Base-by-base conservation (phyloP, 495 filamentous ascomycete genomes). In the Daldinia decipiens region DNA sequence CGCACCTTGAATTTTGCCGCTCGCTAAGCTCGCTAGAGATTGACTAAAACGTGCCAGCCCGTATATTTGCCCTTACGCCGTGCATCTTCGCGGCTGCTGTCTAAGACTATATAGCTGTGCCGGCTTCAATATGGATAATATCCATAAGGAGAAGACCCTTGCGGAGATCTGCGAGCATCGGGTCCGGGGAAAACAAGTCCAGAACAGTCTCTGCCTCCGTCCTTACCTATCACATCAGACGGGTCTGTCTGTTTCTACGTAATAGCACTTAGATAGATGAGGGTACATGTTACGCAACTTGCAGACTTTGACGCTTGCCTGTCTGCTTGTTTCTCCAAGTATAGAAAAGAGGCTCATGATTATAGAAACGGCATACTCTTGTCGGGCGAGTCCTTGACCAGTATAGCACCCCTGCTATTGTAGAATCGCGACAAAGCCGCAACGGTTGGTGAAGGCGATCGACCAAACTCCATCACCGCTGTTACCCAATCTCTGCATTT, bases 81-180 rank as follows among this genome's bases (percentile, higher is more conserved):
- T 61, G 31, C 40, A 52, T 56, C 21, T 61, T 64, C 29, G 29
- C 62, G 68, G 51, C 43, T 70, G 32, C 56, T 53, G 19, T 58
- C 36, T 17, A n/a, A 56, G 45, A 56, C 31, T 43, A 45, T 43
- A 43, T 1, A 5, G 7, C 36, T 31, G 3, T 43, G 21, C 24
- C 8, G 19, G 32, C 29, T 65, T 65, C 61, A 47, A 73, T 73
- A 62, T 73, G 70, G 70, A 73, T 73, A 73, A 73, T 73, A 65
- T 73, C 57, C 52, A 34, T 69, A 73, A 53, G 65, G 65, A 55
- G 70, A 61, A 52, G 31, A 68, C 57, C 70, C 65, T 62, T 62
- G 70, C 58, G 57, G 70, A 73, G 70, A 73, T 73, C 70, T 66
- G 56, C 65, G 40, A 73, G 45, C 61, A 29, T 43, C 61, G 61